These are phyloP conservation scores for Hymenochaete sp. DNA, from an alignment of 1,284 basidiomycete genomes.

Conservation along the genomic window DNA sequence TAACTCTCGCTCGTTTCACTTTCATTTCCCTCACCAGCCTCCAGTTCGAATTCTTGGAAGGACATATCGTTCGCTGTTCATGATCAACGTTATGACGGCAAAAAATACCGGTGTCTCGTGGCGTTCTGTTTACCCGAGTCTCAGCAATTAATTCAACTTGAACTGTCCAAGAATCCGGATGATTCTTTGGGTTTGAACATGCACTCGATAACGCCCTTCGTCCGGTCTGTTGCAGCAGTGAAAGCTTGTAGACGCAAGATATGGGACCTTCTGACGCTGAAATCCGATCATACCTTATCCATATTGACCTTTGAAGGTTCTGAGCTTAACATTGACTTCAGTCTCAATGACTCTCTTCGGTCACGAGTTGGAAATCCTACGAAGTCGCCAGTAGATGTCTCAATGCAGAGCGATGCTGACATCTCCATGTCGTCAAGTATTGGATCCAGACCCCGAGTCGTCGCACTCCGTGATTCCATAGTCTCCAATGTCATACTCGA, in stretches of 20 bases:
- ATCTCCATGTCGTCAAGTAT: constrained; percentile 21
- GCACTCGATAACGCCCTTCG: constrained; percentile 32
- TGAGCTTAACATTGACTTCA: constrained; percentile 35
- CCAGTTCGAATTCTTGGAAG: constrained; percentile 33
- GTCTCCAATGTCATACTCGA: constrained; percentile 38
- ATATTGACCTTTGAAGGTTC: constrained; percentile 54
- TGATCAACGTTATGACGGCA: constrained; percentile 57
- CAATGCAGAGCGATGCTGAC: constrained; percentile 15
- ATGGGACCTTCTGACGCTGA: constrained; percentile 61
- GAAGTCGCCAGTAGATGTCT: no score
- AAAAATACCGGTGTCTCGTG: constrained; percentile 41
- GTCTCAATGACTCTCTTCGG: no score
- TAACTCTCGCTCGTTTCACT: constrained; percentile 4
- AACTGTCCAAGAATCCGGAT: constrained; percentile 18
- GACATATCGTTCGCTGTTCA: constrained; percentile 51
- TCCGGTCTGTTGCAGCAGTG: constrained; percentile 48
- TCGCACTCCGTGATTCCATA: constrained; percentile 33
- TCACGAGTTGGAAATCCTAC: no score
- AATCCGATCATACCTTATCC: constrained; percentile 40
- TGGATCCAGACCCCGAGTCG: constrained; percentile 27
- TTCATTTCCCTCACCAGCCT: background rate
- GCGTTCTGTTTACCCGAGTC: constrained; percentile 47
- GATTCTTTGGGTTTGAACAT: constrained; percentile 38
- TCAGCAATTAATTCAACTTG: constrained; percentile 34
- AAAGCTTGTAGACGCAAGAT: constrained; percentile 52